Base-by-base conservation (phyloP, 2,329 filamentous ascomycete species). In the Daldinia sp. region DNA sequence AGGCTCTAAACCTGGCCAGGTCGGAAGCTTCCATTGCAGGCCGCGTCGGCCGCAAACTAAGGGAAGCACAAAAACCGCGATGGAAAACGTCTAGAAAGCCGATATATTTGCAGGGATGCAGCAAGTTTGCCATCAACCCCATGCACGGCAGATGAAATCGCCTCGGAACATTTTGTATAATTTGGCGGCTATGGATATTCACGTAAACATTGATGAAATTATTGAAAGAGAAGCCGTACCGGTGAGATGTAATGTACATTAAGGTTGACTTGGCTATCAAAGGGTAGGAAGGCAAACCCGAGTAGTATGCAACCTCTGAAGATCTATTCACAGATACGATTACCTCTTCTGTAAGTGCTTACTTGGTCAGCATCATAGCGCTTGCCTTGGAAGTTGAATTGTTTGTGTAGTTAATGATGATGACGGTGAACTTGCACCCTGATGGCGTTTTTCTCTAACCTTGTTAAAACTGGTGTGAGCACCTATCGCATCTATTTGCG, bases 61-160 rank as follows among this genome's bases (percentile, higher is more conserved):
- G 30, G 52, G 58, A 27, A 55, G 50, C 27, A 57, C 15, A n/a
- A 53, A 48, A 60, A 49, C 25, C 25, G 57, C 21, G 37, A 58
- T 45, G 15, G 58, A 59, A 62, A 6, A 50, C 32, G 50, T 54
- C 58, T 60, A 60, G 64, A 62, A 57, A 62, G 61, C 51, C 54
- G 54, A 59, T n/a, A 35, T 9, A 15, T 25, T 34, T 53, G n/a
- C 58, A 61, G 51, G 64, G 64, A 54, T 64, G 54, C 45, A 53
- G 37, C 47, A 48, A 41, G 30, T 30, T 52, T 64, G 34, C 48
- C 37, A 51, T 34, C 29, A 32, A 59, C 4, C 55, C 37, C 49
- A 25, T 58, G 8, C 41, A 49, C 64, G 64, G 64, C 55, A 64
- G 64, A 67, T 67, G 61, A 55, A 51, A 52, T 54, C 21, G 48